Conservation (phyloP, 2,329 filamentous ascomycete genomes). For the Colletotrichum zoysiae region DNA sequence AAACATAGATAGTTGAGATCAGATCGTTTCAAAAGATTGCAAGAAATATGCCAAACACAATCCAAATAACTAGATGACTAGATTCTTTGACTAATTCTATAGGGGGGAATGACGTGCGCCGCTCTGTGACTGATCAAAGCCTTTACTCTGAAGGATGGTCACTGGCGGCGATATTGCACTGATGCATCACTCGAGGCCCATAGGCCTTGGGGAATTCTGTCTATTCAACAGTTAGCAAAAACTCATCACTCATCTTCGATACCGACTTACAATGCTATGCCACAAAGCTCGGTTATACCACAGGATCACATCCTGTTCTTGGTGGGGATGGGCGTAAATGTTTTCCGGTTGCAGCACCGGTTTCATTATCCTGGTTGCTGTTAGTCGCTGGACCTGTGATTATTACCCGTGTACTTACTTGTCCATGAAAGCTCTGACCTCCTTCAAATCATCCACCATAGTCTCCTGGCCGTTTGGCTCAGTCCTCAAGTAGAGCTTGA, state of each 20-base stretch:
- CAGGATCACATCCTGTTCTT: conserved; percentile 59
- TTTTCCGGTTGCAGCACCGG: conserved; percentile 57
- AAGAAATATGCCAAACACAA: neutral
- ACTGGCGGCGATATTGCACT: conserved; percentile 50
- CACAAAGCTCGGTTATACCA: conserved; percentile 57
- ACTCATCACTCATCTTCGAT: conserved; percentile 52
- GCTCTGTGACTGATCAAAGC: neutral
- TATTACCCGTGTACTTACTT: conserved; percentile 44
- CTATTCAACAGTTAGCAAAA: conserved; percentile 56
- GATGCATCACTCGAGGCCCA: conserved; percentile 54
- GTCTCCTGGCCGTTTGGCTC: conserved; percentile 50
- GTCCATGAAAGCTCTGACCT: conserved; percentile 54
- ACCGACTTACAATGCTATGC: conserved; percentile 52
- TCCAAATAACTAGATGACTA: neutral
- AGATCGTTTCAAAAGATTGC: neutral
- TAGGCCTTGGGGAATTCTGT: conserved; percentile 54
- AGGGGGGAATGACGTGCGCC: neutral
- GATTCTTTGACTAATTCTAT: neutral
- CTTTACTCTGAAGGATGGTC: conserved; percentile 43
- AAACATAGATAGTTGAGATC: neutral
- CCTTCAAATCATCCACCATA: conserved; percentile 53
- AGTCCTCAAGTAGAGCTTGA: conserved; percentile 54
- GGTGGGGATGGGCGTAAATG: conserved; percentile 54
- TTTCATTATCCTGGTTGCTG: conserved; percentile 49
- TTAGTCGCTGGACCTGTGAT: conserved; percentile 34